Base-by-base conservation (phyloP, 768 basidiomycete species). In the Filobasidium floriforme region DNA sequence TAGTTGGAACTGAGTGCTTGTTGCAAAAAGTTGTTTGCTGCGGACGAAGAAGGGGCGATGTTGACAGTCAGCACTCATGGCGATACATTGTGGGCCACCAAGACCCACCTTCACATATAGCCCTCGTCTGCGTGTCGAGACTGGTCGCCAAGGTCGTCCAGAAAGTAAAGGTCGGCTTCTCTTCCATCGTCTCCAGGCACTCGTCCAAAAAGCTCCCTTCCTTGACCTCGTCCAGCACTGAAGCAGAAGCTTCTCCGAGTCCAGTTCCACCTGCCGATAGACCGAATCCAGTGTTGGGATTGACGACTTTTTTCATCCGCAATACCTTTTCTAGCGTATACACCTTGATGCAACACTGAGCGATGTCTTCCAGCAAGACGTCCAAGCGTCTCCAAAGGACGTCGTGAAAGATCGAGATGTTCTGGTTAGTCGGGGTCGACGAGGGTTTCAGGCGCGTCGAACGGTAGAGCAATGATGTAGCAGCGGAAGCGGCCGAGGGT, bases 281-380 rank as follows among this genome's bases (percentile, higher is more conserved):
- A 1, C 88, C 80, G 0, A 83, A 80, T 66, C 90, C 88, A 0
- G 89, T 87, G 41, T 83, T 80, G 0, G 87, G 81, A 74, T 98
- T 49, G 15, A 28, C 54, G 6, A 26, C 93, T 76, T 85, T 88
- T 81, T 97, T 97, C 73, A 94, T 78, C 72, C 84, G 86, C 41
- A 98, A 81, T 1, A 98, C 94, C 73, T 92, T 96, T 79, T 98
- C 94, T 6, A 99, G 84, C 0, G 88, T 89, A 77, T 98, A 94
- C 7, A 98, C 90, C 83, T 97, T 96, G 76, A 92, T 86, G 73
- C 96, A 98, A 70, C 89, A 89, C 60, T 86, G 86, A 1, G 89
- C 85, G 84, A 99, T 87, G 70, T 93, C 92, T 71, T 89, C 87
- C 15, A 94, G 85, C 73, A 98, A 85, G 14, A 80, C 81, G 72